Percentiles rank a stretch among this genome's conserved stretches.
Evolutionary conservation across 345 rosid genomes (phyloP).

Genomic region (Gossypium stocksii): DNA sequence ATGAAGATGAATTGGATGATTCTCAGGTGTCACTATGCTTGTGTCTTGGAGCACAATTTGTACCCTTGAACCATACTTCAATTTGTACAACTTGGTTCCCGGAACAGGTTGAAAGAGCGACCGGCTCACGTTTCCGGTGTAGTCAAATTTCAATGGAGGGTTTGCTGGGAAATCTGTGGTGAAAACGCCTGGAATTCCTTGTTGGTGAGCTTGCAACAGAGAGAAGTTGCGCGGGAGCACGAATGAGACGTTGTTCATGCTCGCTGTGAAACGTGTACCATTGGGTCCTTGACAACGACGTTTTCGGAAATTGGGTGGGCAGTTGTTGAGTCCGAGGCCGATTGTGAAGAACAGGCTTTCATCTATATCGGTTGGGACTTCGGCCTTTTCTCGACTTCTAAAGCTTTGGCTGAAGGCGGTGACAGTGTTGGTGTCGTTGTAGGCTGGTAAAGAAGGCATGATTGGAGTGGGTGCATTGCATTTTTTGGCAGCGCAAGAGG

Average conservation of each 20-base stretch:
- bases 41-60: constrained; percentile 88
- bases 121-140: constrained; percentile 73
- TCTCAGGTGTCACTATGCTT: constrained; percentile 72
- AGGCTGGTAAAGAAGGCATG: constrained; percentile 58
- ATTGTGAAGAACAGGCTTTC: constrained; percentile 63
- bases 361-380: constrained; percentile 64
- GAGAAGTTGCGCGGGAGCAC: constrained; percentile 63
- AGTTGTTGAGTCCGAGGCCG: constrained; percentile 69
- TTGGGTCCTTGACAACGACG: constrained; percentile 75
- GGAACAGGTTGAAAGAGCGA: constrained; percentile 62
- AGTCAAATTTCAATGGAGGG: constrained; percentile 67
- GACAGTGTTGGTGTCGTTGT: constrained; percentile 70
- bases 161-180: constrained; percentile 73
- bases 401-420: constrained; percentile 49
- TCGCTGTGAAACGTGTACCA: constrained; percentile 80
- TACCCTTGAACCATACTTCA: constrained; percentile 73
- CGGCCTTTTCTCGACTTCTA: constrained; percentile 46
- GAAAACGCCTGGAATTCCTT: constrained; percentile 65
- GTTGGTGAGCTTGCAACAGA: constrained; percentile 66
- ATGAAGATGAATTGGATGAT: constrained; percentile 90
- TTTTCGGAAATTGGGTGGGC: constrained; percentile 47
- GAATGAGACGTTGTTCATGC: constrained; percentile 84
- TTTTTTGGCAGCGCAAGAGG: constrained; percentile 57
- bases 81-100: constrained; percentile 62
- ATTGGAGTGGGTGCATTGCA: constrained; percentile 34